Evolutionary conservation across 345 rosid genomes (phyloP).

Genomic region (Dovyalis caffra): DNA sequence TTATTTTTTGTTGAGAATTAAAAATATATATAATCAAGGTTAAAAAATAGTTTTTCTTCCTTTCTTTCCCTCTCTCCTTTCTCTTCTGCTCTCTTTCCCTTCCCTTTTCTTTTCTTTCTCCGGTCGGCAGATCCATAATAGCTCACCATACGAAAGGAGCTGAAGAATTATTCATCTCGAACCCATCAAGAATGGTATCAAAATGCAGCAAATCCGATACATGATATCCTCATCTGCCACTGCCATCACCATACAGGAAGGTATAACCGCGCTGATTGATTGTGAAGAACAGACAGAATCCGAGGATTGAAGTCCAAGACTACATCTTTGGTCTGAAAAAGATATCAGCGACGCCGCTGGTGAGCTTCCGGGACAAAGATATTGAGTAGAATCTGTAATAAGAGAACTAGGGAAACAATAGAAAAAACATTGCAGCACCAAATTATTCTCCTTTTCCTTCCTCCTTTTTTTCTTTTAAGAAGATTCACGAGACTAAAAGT

Average conservation of each 20-base stretch:
- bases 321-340: conserved; percentile 77
- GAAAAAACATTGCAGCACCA: conserved; percentile 1
- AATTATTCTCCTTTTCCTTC: background rate
- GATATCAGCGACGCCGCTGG: conserved; percentile 55
- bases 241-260: conserved; percentile 98
- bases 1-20: too few relatives aligned
- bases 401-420: conserved; percentile 17
- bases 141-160: conserved; percentile 84
- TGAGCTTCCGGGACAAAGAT: conserved; percentile 76
- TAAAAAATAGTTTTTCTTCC: too few relatives aligned
- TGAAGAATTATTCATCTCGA: conserved; percentile 57
- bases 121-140: conserved; percentile 7
- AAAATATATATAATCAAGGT: too few relatives aligned
- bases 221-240: conserved; percentile 85
- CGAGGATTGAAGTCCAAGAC: conserved; percentile 54
- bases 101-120: too few relatives aligned
- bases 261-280: conserved; percentile 67
- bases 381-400: conserved; percentile 74
- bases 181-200: conserved; percentile 47
- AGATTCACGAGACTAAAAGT: background rate
- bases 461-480: conserved; percentile 13
- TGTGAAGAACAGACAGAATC: conserved; percentile 69
- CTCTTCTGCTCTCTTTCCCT: too few relatives aligned
- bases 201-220: conserved; percentile 72
- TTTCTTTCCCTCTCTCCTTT: too few relatives aligned